Base-by-base conservation (phyloP, 805 yeast genomes). In the Hanseniaspora mollemarum region DNA sequence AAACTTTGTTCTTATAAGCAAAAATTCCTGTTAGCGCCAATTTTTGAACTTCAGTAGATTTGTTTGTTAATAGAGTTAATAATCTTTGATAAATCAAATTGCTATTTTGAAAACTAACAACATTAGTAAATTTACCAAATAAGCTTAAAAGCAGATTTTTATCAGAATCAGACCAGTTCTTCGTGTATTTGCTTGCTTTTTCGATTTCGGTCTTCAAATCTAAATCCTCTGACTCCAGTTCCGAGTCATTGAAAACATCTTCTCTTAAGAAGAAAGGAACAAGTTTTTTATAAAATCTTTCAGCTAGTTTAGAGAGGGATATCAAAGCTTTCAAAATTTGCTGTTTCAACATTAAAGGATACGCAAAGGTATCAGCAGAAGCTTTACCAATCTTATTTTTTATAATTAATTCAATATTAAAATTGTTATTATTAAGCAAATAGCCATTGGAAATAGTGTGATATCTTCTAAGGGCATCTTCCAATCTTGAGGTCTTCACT, bases 21-120 rank as follows among this genome's bases (percentile, higher is more conserved):
- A 87, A 64, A 4, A 92, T 59, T 37, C 83, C 81, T 42, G 76
- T 74, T 43, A 92, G 69, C 0, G 96, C 92, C 29, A 78, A 63
- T 55, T 77, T 78, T 65, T 90, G 96, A 0, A 81, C 71, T 7
- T 75, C 77, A 0, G 74, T 60, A 42, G 71, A 74, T 57, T 78
- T 76, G 61, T 81, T 78, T 6, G 85, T 75, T 38, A 92, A 65
- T 42, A 83, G 68, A 22, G 67, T 65, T 46, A 83, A 63, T 42
- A 83, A 64, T 44, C 77, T 72, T 0, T 67, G 65, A 54, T 72
- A 73, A 3, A 92, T 73, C 21, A 73, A 74, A 1, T 72, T 76
- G 24, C 79, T 68, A 16, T 73, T 70, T 40, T 71, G 65, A 16
- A 80, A 66, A n/a, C 71, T 71, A 48, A 73, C 75, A 54, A 87